phyloP scores from a whole-genome alignment of 2,329 filamentous ascomycete species.

The Xylariaceae sp. region DNA sequence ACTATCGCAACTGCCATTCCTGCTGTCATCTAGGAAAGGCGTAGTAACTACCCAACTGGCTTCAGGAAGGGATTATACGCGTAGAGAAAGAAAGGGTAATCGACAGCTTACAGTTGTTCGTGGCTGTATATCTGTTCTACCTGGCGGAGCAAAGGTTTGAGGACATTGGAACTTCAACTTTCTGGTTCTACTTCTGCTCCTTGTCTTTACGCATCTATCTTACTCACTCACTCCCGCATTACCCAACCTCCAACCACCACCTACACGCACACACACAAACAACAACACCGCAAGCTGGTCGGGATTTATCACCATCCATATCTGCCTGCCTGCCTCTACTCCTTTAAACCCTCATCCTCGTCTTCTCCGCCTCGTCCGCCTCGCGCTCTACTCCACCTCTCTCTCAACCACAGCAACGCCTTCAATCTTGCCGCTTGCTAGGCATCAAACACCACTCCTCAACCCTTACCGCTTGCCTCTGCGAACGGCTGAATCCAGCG shows the following conservation, averaged over 20 bases:
- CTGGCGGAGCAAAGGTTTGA: constrained; percentile 49
- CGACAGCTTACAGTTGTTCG: constrained; percentile 35
- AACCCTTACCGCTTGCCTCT: constrained; percentile 34
- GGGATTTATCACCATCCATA: constrained; percentile 35
- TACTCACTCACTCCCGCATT: constrained; percentile 35
- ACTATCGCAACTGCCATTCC: constrained; percentile 16
- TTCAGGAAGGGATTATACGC: constrained; percentile 9
- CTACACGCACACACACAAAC: not conserved
- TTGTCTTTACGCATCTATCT: constrained; percentile 32
- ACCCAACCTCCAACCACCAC: constrained; percentile 42
- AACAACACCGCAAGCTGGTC: not conserved
- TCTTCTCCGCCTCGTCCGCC: constrained; percentile 17
- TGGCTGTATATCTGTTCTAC: constrained; percentile 36
- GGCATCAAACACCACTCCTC: constrained; percentile 25
- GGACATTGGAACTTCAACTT: constrained; percentile 40
- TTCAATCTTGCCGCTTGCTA: constrained; percentile 14
- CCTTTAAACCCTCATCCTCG: not conserved
- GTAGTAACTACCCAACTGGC: constrained; percentile 5
- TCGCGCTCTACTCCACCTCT: constrained; percentile 22
- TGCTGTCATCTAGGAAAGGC: not conserved
- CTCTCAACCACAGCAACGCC: constrained; percentile 26
- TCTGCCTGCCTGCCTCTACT: not conserved
- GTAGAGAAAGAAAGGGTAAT: constrained; percentile 27
- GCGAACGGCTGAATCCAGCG: constrained; percentile 37
- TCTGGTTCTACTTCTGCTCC: constrained; percentile 40